Evolutionary conservation across 2,329 filamentous ascomycete species (phyloP), one percentile per base, ranked within the genome.

Genomic region (Fusarium ambrosium): DNA sequence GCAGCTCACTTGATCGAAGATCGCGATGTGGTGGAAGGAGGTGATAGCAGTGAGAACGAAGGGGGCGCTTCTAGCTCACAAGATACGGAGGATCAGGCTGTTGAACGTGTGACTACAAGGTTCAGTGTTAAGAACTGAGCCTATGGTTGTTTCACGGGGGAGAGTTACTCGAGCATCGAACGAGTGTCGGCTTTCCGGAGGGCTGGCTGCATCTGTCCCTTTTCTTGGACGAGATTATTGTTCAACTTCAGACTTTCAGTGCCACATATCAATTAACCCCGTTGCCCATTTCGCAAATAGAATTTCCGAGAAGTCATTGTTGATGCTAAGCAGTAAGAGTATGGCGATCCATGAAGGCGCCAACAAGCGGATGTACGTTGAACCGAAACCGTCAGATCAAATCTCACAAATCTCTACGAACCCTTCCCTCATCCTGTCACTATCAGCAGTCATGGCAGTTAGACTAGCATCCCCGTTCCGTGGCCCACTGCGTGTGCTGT

Each of bases 1-100:
- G 51, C 37, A 6, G 36, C 62, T 4, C 48, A 65, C 37, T 22
- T 48, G 22, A 45, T 45, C 62, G 39, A 65, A 18, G 51, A 65
- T 43, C 20, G 53, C 53, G 53, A 48, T 48, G 8, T 27, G 14
- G 43, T 48, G 43, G 43, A 48, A 8, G 37, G 1, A 1, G 43
- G 14, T 27, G 43, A 48, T 6, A 24, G 14, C 14, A 48, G 43
- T 16, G 43, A 48, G 43, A 48, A 24, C 20, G 43, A 48, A 2
- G 41, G 20, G 0, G 22, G 11, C 0, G 8, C 22, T 27, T 48
- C 43, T 8, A 18, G 43, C 2, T 48, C 43, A 18, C 43, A 27
- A 9, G 43, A 7, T 8, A 27, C 43, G 22, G 43, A 18, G 14
- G 22, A 48, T 48, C 43, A 48, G 22, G 6, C 22, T 27, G 43